phyloP scores from a whole-genome alignment of 2,329 filamentous ascomycete species.

The Xylaria sp. region DNA sequence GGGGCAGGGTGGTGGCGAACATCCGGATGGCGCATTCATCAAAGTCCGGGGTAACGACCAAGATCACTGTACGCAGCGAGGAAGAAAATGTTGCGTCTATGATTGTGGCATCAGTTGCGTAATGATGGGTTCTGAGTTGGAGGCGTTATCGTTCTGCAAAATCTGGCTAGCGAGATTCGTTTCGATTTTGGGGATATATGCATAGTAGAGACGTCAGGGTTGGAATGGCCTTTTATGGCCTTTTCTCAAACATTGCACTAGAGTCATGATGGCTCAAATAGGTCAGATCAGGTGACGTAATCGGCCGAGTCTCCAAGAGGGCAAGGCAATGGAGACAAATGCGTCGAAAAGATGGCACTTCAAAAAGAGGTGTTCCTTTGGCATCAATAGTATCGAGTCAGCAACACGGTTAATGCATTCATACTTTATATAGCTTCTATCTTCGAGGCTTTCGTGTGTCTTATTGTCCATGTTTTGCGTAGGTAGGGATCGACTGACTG shows the following conservation, averaged over 20 bases:
- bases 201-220: constrained; percentile 42
- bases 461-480: neutral
- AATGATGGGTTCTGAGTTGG: constrained; percentile 53
- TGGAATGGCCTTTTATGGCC: constrained; percentile 11
- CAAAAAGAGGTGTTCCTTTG: neutral
- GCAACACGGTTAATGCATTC: constrained; percentile 3
- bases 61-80: constrained; percentile 91
- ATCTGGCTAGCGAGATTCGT: constrained; percentile 47
- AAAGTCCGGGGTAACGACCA: constrained; percentile 94
- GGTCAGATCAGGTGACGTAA: constrained; percentile 16
- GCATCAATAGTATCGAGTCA: constrained; percentile 5
- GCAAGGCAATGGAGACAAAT: constrained; percentile 18
- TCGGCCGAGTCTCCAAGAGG: constrained; percentile 18
- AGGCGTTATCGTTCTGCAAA: constrained; percentile 49
- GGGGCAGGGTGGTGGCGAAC: constrained; percentile 86
- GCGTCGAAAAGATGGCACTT: neutral
- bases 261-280: constrained; percentile 7
- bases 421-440: constrained; percentile 3
- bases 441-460: neutral
- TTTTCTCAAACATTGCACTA: constrained; percentile 21
- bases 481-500: neutral
- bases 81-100: constrained; percentile 90
- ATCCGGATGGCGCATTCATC: constrained; percentile 94
- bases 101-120: constrained; percentile 86
- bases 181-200: constrained; percentile 45